A percentile compares a stretch with the other conserved stretches of the same genome.
Conservation (phyloP, 73 alveolate species). For the Tetrahymena borealis region DNA sequence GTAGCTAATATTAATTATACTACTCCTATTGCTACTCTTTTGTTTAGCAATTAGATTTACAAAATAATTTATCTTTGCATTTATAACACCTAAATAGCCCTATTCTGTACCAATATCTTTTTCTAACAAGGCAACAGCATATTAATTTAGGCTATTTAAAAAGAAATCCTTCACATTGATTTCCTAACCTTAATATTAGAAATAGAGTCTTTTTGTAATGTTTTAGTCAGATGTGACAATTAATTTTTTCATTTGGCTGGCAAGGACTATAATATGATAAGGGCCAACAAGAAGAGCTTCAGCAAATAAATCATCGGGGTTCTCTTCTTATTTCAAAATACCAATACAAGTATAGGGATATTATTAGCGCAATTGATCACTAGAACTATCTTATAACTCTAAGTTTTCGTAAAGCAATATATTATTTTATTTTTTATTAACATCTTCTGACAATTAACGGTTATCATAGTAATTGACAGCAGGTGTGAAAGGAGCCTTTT, state of each 20-base stretch:
- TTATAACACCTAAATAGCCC: not conserved
- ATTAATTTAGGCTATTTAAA: not conserved
- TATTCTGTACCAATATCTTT: not conserved
- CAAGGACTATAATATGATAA: not conserved
- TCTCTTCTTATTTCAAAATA: not conserved
- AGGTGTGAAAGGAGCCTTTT: too few relatives aligned
- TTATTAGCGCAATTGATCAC: not conserved
- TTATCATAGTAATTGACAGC: too few relatives aligned
- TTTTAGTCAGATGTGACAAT: not conserved
- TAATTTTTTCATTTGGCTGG: not conserved
- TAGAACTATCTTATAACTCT: too few relatives aligned
- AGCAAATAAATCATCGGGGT: not conserved
- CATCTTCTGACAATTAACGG: too few relatives aligned
- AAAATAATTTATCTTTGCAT: not conserved
- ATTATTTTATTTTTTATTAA: not conserved
- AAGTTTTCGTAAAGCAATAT: not conserved
- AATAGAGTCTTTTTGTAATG: not conserved
- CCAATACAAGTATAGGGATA: not conserved
- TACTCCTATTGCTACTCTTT: not conserved
- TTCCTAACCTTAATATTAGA: not conserved
- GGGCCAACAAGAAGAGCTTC: not conserved
- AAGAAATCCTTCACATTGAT: not conserved
- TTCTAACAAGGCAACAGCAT: not conserved
- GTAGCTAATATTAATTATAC: not conserved
- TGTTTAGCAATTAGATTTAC: not conserved